phyloP scores from a whole-genome alignment of 2,329 filamentous ascomycete species.

The Colletotrichum lindemuthianum region DNA sequence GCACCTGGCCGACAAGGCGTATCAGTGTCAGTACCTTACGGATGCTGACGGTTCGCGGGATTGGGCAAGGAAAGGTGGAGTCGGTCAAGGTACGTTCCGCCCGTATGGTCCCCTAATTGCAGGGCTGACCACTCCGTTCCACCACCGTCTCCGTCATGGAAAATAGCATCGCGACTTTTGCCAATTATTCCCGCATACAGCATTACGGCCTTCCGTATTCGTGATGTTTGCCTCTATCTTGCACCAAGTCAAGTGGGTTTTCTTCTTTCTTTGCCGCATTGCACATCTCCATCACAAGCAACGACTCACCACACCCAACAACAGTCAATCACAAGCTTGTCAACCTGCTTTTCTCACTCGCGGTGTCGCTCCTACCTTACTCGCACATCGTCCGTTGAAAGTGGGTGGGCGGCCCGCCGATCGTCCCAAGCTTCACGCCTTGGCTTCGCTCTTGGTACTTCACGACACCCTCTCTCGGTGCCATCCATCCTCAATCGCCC shows the following conservation, averaged over 20 bases:
- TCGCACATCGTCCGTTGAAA: background rate
- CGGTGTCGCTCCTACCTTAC: no score
- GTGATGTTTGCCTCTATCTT: no score
- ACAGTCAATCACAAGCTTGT: no score
- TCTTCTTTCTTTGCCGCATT: no score
- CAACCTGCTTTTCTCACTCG: no score
- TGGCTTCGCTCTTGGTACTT: conserved; percentile 1
- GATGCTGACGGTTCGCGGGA: background rate
- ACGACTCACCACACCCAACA: no score
- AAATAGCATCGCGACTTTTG: conserved; percentile 13
- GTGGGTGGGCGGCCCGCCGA: conserved; percentile 5
- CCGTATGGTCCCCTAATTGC: conserved; percentile 17
- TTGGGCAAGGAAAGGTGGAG: background rate
- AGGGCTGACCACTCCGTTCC: conserved; percentile 24
- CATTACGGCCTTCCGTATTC: conserved; percentile 1
- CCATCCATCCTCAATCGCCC: conserved; percentile 11
- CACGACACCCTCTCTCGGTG: background rate
- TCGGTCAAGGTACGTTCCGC: background rate
- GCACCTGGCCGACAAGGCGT: background rate
- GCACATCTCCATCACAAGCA: no score
- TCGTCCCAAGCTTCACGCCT: conserved; percentile 25
- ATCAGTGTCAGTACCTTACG: background rate
- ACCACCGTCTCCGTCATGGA: conserved; percentile 16
- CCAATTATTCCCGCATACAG: background rate
- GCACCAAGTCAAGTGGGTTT: no score